Percentiles rank a stretch among this genome's conserved stretches.
Conservation (phyloP, 441 rosid genomes). For the Erodium texanum region DNA sequence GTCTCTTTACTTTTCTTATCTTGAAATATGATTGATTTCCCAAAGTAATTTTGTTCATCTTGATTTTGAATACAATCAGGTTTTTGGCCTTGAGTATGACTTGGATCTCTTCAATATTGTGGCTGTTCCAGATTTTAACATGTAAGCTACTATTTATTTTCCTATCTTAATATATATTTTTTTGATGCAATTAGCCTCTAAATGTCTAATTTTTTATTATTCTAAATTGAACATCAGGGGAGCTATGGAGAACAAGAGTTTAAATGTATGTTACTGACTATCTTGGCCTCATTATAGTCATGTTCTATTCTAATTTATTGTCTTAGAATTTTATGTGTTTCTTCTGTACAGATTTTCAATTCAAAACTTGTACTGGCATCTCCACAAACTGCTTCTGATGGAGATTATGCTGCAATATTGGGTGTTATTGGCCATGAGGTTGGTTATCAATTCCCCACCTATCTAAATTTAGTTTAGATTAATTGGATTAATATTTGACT, state of each 20-base stretch:
- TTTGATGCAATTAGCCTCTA: neutral
- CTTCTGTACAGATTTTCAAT: constrained; percentile 66
- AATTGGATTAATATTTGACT: constrained; percentile 19
- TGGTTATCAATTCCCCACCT: constrained; percentile 19
- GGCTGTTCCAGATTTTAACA: constrained; percentile 92
- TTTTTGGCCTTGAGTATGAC: constrained; percentile 94
- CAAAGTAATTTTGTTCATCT: constrained; percentile 3
- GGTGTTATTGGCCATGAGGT: constrained; percentile 99
- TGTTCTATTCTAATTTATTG: constrained; percentile 9
- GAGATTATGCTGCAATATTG: constrained; percentile 87
- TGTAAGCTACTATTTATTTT: constrained; percentile 38
- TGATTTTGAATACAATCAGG: constrained; percentile 32
- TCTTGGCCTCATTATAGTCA: neutral
- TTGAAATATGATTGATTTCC: neutral
- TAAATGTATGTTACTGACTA: constrained; percentile 48
- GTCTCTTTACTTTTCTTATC: constrained; percentile 24
- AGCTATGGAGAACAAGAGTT: constrained; percentile 99
- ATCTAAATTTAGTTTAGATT: constrained; percentile 4
- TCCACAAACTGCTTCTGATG: constrained; percentile 93
- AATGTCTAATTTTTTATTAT: neutral
- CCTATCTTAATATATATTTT: neutral
- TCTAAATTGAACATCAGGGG: constrained; percentile 54
- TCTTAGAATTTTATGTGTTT: constrained; percentile 20
- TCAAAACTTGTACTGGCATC: constrained; percentile 97
- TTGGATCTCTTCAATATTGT: constrained; percentile 96